Evolutionary conservation across 129 eudicot species (phyloP), one percentile per base, ranked within the genome.

Genomic region (Flaveria ramosissima): DNA sequence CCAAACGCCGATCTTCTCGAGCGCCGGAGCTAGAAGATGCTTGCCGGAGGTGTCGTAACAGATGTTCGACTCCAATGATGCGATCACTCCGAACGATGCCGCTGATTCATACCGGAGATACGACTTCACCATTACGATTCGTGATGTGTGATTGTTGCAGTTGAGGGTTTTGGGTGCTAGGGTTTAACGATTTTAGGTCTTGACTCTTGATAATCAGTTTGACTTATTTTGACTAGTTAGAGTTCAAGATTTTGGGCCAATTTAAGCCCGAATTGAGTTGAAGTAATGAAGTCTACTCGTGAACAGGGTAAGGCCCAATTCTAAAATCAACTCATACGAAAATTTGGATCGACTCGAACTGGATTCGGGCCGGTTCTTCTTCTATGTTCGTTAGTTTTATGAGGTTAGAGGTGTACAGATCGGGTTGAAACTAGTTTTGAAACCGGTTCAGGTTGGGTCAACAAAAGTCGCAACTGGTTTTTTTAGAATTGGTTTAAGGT

Each of bases 1-100:
- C 99, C 99, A 94, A 26, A 94, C 86, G 57, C 90, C 87, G 71
- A 94, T 82, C 78, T 88, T 94, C 70, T 94, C 99, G 7, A 94
- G 86, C 7, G 96, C 99, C 83, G 92, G 96, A 74, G 92, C 91
- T 26, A 94, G 83, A n/a, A 94, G 72, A 81, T 87, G 84, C 71
- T 87, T 91, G 56, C 99, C 97, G 82, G 96, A 77, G 83, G 82
- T 87, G 80, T 94, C 97, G 73, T 86, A 94, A 13, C 81, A 63
- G 12, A 94, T 94, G 83, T 94, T 91, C 8, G 94, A 84, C 12
- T 94, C 98, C 1, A 82, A 81, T 3, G 99, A 94, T 0, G 81
- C 83, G 10, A 94, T 86, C 16, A 94, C 96, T 7, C 97, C 99
- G 72, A 94, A 94, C 41, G 94, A 76, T 48, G 88, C 79, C 67